Conservation (phyloP, 2,329 filamentous ascomycete genomes). For the Emergomyces orientalis region DNA sequence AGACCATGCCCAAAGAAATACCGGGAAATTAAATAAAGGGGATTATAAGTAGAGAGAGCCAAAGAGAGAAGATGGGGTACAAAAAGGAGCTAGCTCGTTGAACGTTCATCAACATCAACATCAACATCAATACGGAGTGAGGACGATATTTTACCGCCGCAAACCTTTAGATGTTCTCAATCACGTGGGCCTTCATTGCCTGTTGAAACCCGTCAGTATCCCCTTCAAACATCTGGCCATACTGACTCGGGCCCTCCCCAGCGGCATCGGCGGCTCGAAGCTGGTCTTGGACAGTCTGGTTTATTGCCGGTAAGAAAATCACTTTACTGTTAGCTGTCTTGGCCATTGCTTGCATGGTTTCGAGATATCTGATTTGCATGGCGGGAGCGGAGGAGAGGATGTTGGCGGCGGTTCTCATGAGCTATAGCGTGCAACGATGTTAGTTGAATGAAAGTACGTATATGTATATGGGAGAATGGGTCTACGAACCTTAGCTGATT, state of each 20-base stretch:
- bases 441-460: constrained; percentile 11
- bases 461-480: background rate
- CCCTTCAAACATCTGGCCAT: constrained; percentile 31
- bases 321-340: constrained; percentile 84
- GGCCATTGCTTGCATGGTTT: constrained; percentile 98
- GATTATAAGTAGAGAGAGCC: background rate
- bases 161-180: constrained; percentile 68
- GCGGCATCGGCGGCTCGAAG: constrained; percentile 42
- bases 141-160: background rate
- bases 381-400: constrained; percentile 85
- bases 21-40: too few relatives aligned
- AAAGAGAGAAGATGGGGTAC: background rate
- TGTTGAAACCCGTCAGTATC: constrained; percentile 58
- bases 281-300: constrained; percentile 49
- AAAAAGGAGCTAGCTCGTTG: background rate
- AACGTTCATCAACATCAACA: background rate
- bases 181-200: constrained; percentile 69
- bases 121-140: background rate
- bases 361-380: constrained; percentile 97
- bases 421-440: constrained; percentile 14
- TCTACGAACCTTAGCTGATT: constrained; percentile 69
- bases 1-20: background rate
- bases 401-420: constrained; percentile 65
- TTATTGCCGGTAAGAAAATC: constrained; percentile 64
- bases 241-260: constrained; percentile 48